Percentiles rank a stretch among this genome's conserved stretches.
These are phyloP conservation scores for Magnusiomyces sp. DNA, from an alignment of 1,139 yeast species.

Conservation along the genomic window DNA sequence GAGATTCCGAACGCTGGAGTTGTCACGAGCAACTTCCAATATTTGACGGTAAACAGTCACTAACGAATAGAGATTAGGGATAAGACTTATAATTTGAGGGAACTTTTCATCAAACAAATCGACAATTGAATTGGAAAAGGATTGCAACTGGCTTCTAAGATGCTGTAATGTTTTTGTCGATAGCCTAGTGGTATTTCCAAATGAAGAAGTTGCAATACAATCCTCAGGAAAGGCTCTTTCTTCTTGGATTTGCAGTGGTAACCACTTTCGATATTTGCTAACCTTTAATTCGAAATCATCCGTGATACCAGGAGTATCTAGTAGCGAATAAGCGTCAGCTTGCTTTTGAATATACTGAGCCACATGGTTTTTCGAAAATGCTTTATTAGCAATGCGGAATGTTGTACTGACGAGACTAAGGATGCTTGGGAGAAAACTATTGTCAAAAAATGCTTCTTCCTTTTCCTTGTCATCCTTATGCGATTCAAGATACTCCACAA, in stretches of 20 bases:
- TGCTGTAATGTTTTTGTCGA: constrained; percentile 13
- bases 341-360: constrained; percentile 19
- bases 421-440: constrained; percentile 6
- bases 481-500: neutral
- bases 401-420: constrained; percentile 19
- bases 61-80: constrained; percentile 15
- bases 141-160: constrained; percentile 6
- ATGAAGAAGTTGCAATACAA: constrained; percentile 9
- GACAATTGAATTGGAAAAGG: constrained; percentile 15
- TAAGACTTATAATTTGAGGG: constrained; percentile 12
- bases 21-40: constrained; percentile 18
- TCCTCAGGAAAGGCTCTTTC: constrained; percentile 34
- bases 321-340: constrained; percentile 18
- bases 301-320: constrained; percentile 21
- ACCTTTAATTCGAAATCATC: constrained; percentile 34
- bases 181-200: constrained; percentile 6
- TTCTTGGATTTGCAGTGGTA: constrained; percentile 78
- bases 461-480: neutral
- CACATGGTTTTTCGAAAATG: constrained; percentile 20
- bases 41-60: constrained; percentile 19
- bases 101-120: constrained; percentile 13
- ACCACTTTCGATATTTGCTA: constrained; percentile 65
- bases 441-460: constrained; percentile 2
- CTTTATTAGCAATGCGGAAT: constrained; percentile 17
- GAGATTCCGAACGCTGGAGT: constrained; percentile 16